Conservation (phyloP, 805 yeast genomes). For the Yamadazyma nakazawae region DNA sequence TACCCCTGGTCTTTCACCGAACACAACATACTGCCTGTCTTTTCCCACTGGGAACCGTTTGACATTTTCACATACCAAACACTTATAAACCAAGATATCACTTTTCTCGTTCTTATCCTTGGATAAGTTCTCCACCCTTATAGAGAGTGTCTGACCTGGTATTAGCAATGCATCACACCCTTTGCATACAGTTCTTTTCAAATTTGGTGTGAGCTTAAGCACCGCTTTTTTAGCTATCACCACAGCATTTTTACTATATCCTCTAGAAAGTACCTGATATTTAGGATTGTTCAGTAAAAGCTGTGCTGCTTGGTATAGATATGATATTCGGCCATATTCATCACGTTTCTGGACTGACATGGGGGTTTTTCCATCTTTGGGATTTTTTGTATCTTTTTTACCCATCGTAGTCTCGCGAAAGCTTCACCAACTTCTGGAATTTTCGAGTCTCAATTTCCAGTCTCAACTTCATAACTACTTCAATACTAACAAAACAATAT, state of each 20-base stretch:
- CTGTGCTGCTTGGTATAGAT: conserved; percentile 53
- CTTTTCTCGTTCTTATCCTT: conserved; percentile 25
- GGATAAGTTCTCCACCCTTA: conserved; percentile 43
- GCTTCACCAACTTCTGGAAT: neutral
- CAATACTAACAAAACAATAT: conserved; percentile 32
- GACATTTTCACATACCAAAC: conserved; percentile 48
- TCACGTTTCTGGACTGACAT: conserved; percentile 48
- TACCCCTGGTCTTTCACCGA: conserved; percentile 37
- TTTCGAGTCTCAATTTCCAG: neutral
- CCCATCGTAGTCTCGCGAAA: conserved; percentile 7
- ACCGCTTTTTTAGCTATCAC: conserved; percentile 67
- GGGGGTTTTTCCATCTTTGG: conserved; percentile 24
- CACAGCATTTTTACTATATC: conserved; percentile 53
- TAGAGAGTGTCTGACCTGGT: conserved; percentile 44
- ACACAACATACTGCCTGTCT: conserved; percentile 46
- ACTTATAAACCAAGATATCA: conserved; percentile 49
- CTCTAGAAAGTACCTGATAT: conserved; percentile 48
- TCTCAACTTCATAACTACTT: neutral
- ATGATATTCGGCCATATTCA: conserved; percentile 57
- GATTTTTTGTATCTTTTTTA: conserved; percentile 11
- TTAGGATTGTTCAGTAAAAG: conserved; percentile 26
- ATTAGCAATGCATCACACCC: conserved; percentile 51
- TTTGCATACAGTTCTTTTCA: conserved; percentile 72
- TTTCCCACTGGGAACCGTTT: conserved; percentile 65
- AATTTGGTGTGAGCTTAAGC: conserved; percentile 54